A percentile compares a stretch with the other conserved stretches of the same genome.
phyloP scores from a whole-genome alignment of 192 early-diverging fungal genomes.

The Backusella australiensis region DNA sequence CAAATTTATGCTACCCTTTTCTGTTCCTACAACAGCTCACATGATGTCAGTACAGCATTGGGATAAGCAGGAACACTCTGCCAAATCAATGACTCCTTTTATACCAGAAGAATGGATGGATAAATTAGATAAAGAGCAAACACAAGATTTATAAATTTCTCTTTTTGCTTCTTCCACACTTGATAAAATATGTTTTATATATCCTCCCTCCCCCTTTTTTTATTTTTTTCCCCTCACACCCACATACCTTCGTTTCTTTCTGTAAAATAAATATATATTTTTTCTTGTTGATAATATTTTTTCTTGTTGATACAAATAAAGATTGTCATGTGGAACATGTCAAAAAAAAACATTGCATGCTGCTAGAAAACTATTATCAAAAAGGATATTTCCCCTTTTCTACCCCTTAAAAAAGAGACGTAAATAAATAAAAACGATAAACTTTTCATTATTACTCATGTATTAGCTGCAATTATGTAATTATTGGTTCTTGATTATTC shows the following conservation, averaged over 20 bases:
- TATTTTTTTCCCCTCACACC: not conserved
- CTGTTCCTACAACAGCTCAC: conserved; percentile 55
- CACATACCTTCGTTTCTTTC: not conserved
- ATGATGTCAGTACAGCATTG: not conserved
- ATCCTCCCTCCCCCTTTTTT: not conserved
- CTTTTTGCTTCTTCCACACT: not conserved
- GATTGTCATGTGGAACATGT: not conserved
- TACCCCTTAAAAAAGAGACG: not conserved
- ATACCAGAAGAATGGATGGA: conserved; percentile 38
- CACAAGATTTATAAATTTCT: not conserved
- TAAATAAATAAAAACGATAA: not conserved
- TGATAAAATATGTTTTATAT: not conserved
- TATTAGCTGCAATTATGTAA: not conserved
- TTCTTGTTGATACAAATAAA: not conserved
- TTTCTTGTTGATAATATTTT: not conserved
- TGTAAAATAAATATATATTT: not conserved
- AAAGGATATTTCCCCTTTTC: not conserved
- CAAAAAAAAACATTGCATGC: not conserved
- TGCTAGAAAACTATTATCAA: not conserved
- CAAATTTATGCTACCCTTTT: conserved; percentile 58
- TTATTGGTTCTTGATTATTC: not conserved
- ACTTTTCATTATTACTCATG: not conserved
- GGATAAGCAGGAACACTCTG: not conserved
- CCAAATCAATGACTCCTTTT: conserved; percentile 7
- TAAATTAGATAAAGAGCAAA: conserved; percentile 22